Evolutionary conservation across 2,329 filamentous ascomycete genomes (phyloP), one percentile per base, ranked within the genome.

Genomic region (Fusarium sp.): DNA sequence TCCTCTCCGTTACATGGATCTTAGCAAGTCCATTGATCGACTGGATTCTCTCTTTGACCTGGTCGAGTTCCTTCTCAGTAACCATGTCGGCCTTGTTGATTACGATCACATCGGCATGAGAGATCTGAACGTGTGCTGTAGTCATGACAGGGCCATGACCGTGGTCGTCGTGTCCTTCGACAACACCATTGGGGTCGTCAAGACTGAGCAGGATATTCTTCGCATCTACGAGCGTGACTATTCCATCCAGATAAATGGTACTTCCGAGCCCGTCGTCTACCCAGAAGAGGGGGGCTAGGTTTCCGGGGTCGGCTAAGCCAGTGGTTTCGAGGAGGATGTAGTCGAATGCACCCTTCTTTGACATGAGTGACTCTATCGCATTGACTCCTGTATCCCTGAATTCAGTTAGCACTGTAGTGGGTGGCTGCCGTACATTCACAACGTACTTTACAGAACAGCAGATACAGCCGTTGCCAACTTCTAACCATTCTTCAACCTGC

Each of bases 321-420:
- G 96, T 98, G 0, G 96, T 99, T 81, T 99, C 96, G 2, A 99
- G 90, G 5, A 99, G 88, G 73, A 99, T 98, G 83, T 98, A 99
- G 84, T 99, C 96, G 79, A 99, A 99, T 9, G 92, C 91, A 55
- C 95, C 95, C 73, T 93, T 94, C 78, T 94, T 94, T 72, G 95
- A 93, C 94, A 99, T 98, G 6, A 99, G 86, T 3, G 94, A 94
- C 83, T 99, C 96, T 60, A 99, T 97, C 39, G 96, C 96, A 74
- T 94, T 94, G 41, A 99, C 95, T 18, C 96, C 96, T 2, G 92
- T 91, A 80, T 99, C 96, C 84, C 93, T 95, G 49, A 2, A 25
- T 10, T 27, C 33, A 15, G 45, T 83, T 65, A 83, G 77, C 25
- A 31, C 15, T 16, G 11, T n/a, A 41, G 12, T 35, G 7, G 4